Base-by-base conservation (phyloP, 2,329 filamentous ascomycete species). In the Aspergillus udagawae region DNA sequence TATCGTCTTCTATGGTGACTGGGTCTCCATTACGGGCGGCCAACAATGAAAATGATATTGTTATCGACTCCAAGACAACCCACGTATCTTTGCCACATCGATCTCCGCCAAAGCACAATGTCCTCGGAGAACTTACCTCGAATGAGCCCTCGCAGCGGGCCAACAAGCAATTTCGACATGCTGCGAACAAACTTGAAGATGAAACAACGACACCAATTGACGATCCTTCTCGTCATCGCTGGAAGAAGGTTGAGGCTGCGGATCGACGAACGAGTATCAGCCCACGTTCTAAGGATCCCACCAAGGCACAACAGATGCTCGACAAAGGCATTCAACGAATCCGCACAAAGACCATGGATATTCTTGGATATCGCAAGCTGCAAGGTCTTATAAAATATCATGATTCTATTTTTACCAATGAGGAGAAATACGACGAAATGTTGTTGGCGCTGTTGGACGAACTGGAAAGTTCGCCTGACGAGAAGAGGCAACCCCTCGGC, bases 301-400 rank as follows among this genome's bases (percentile, higher is more conserved):
- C 51, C 5, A 71, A 72, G 56, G 74, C 73, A 4, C 65, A 64
- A 48, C 70, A 73, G 48, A 75, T 76, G 67, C 67, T 78, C 21
- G 67, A 67, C 48, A 75, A 73, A 51, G 75, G 69, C 1, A 70
- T 76, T 12, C 60, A 61, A 45, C 70, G 71, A 28, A 75, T 78
- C 29, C 64, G 62, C 21, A 65, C 70, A 0, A 68, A 69, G 27
- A 66, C 64, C 2, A 70, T 78, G 59, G 75, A 77, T 53, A 71
- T 76, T 21, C 70, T 72, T 42, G 75, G 73, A 27, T 77, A 77
- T 56, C 70, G 75, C 7, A 77, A 77, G 57, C 61, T 79, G 4
- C 76, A 78, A 56, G 68, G 68, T 4, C 60, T 78, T 17, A 72
- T 77, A 59, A 67, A 73, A 56, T 70, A 69, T 49, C 72, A 75